A percentile compares a stretch with the other conserved stretches of the same genome.
phyloP scores from a whole-genome alignment of 2,329 filamentous ascomycete species.

The Tolypocladium sp. region DNA sequence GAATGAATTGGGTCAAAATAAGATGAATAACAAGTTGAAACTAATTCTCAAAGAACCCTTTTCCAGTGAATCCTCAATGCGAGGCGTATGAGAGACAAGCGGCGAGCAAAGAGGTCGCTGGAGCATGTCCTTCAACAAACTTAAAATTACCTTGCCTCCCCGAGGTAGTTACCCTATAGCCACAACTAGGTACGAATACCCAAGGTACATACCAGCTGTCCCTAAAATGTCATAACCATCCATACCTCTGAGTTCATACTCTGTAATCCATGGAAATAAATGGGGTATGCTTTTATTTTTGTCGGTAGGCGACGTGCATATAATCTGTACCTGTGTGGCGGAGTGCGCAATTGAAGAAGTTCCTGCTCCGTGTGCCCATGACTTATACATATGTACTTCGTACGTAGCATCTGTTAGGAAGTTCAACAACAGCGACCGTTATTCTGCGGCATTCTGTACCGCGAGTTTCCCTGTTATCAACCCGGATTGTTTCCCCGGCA shows the following conservation, averaged over 20 bases:
- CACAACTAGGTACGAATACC: too few species aligned
- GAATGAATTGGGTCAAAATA: neutral
- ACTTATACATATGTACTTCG: too few species aligned
- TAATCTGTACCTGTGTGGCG: neutral
- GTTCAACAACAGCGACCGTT: neutral
- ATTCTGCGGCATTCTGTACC: neutral
- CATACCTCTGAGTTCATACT: too few species aligned
- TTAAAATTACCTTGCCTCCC: neutral
- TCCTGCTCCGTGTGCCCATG: too few species aligned
- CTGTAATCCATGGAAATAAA: neutral
- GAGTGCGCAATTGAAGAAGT: too few species aligned
- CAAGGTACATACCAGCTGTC: too few species aligned
- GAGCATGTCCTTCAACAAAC: neutral
- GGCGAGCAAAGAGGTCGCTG: neutral
- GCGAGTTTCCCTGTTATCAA: too few species aligned
- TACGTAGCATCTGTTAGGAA: too few species aligned
- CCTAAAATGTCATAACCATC: too few species aligned
- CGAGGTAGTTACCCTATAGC: neutral
- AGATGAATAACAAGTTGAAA: neutral
- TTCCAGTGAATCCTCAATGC: neutral
- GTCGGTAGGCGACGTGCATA: neutral
- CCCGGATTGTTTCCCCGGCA: neutral
- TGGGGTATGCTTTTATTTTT: neutral
- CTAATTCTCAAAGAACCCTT: too few species aligned
- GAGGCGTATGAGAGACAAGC: neutral